A percentile compares a stretch with the other conserved stretches of the same genome.
Conservation (phyloP, 1,139 yeast genomes). For the Taphrina deformans region DNA sequence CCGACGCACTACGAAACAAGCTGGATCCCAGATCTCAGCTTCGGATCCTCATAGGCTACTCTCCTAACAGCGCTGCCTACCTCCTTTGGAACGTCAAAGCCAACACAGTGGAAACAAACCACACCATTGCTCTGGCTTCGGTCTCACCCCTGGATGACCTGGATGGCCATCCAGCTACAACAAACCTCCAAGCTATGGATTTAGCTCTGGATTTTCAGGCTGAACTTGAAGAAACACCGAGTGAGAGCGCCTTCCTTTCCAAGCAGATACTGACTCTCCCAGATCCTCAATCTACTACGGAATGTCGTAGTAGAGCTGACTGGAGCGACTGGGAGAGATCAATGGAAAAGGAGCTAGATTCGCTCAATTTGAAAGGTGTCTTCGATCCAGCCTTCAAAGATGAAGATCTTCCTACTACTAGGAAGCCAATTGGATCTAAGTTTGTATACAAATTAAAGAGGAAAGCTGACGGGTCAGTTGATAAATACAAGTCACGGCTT, state of each 20-base stretch:
- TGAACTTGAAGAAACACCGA: too few species aligned
- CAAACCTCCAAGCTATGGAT: too few species aligned
- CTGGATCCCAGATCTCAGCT: neutral
- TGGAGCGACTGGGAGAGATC: neutral
- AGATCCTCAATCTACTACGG: neutral
- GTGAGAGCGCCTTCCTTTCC: neutral
- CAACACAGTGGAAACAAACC: neutral
- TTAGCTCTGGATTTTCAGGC: too few species aligned
- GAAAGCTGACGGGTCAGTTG: conserved; percentile 21
- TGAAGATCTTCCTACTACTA: neutral
- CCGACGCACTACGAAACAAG: neutral
- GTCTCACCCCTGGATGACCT: too few species aligned
- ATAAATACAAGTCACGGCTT: conserved; percentile 34
- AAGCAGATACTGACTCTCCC: neutral
- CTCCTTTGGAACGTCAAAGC: neutral
- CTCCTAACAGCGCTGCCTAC: neutral
- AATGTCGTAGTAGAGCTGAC: neutral
- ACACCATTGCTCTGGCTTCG: too few species aligned
- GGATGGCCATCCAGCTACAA: neutral
- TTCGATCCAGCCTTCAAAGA: neutral
- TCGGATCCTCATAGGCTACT: neutral
- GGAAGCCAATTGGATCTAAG: conserved; percentile 5
- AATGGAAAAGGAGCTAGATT: neutral
- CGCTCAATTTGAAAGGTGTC: neutral
- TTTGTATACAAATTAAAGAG: conserved; percentile 33